Evolutionary conservation across 1,139 yeast species (phyloP).

Genomic region (Hansenula sp.): DNA sequence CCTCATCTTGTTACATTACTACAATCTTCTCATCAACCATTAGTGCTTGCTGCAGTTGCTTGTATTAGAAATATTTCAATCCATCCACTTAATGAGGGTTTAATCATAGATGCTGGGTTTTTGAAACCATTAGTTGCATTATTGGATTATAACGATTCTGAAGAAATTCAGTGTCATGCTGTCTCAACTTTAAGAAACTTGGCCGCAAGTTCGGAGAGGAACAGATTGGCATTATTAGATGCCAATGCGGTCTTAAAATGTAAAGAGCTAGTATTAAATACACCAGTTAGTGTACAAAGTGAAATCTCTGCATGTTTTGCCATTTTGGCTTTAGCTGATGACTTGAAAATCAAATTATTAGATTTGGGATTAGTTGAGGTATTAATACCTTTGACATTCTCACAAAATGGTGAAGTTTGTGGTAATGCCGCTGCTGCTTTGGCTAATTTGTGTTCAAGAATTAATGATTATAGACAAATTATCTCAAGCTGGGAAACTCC

Average conservation of each 20-base stretch:
- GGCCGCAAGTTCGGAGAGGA: constrained; percentile 93
- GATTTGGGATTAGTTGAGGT: constrained; percentile 86
- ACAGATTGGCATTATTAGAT: constrained; percentile 85
- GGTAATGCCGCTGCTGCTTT: constrained; percentile 98
- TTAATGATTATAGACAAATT: constrained; percentile 72
- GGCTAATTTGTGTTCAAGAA: constrained; percentile 91
- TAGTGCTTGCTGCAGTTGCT: constrained; percentile 95
- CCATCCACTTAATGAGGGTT: constrained; percentile 92
- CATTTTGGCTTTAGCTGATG: constrained; percentile 93
- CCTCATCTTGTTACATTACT: constrained; percentile 86
- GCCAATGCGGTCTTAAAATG: constrained; percentile 97
- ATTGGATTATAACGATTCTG: constrained; percentile 81
- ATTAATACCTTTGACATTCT: constrained; percentile 84
- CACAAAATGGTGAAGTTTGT: constrained; percentile 90
- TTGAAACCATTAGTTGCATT: constrained; percentile 83
- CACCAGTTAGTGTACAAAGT: constrained; percentile 87
- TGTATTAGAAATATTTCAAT: constrained; percentile 95
- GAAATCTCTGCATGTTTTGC: constrained; percentile 98
- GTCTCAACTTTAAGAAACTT: constrained; percentile 92
- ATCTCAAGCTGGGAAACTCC: constrained; percentile 78
- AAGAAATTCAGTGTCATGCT: constrained; percentile 97
- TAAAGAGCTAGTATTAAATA: constrained; percentile 77
- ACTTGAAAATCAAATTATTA: constrained; percentile 79
- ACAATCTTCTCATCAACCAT: constrained; percentile 87
- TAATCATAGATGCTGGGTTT: constrained; percentile 95